Evolutionary conservation across 345 rosid genomes (phyloP).

Genomic region (Physaria fendleri): DNA sequence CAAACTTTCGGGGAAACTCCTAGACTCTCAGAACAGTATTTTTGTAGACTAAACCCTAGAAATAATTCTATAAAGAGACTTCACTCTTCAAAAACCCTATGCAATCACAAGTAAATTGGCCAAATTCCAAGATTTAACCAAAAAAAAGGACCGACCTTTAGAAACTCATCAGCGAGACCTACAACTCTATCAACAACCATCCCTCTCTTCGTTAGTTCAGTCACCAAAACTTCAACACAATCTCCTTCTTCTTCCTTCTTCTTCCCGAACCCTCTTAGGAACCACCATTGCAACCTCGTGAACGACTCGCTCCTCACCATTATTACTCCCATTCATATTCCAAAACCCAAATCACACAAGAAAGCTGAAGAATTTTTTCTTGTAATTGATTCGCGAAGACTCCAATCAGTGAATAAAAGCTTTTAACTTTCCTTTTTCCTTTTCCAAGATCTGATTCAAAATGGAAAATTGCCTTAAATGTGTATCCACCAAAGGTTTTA

Average conservation of each 20-base stretch:
- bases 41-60: neutral
- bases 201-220: constrained; percentile 55
- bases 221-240: constrained; percentile 61
- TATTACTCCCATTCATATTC: constrained; percentile 45
- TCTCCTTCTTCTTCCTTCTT: constrained; percentile 44
- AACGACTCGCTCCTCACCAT: constrained; percentile 39
- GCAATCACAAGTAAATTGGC: neutral
- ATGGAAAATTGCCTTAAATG: constrained; percentile 13
- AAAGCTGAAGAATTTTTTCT: neutral
- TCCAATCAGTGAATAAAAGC: constrained; percentile 11
- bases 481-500: constrained; percentile 9
- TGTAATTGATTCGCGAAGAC: neutral
- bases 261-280: constrained; percentile 41
- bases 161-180: constrained; percentile 74
- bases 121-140: neutral
- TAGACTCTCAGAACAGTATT: neutral
- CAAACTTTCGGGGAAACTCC: neutral
- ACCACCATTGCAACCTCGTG: constrained; percentile 79
- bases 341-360: constrained; percentile 3
- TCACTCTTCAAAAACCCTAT: neutral
- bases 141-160: constrained; percentile 47
- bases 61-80: neutral
- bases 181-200: constrained; percentile 51
- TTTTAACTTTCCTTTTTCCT: neutral
- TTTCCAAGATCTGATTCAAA: constrained; percentile 18